Base-by-base conservation (phyloP, 1,284 basidiomycete genomes). In the Malassezia obtusa region DNA sequence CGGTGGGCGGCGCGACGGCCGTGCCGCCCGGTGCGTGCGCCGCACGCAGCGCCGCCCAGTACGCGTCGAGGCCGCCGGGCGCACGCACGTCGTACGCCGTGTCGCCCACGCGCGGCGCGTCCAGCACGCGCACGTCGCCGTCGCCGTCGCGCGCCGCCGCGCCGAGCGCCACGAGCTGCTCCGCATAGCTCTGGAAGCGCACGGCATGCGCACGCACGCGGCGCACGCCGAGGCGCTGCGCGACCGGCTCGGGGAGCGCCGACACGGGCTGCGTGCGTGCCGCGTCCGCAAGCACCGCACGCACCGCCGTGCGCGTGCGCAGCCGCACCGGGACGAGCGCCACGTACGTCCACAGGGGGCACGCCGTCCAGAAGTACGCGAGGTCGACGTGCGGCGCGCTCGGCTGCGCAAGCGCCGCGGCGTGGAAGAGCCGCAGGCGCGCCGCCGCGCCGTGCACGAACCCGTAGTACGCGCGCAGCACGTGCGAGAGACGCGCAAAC, bases 341-440 rank as follows among this genome's bases (percentile, higher is more conserved):
- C 17, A 52, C 45, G 33, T 51, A 48, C 21, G 49, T 57, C 24
- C 32, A 30, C 19, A 67, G 52, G 10, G 65, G 52, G 3, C 50
- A 57, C 17, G 61, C 49, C 24, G 63, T 59, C 60, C 62, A 63
- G 24, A 67, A 67, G 52, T 57, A 67, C 46, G 51, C 55, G 9
- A 67, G 47, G 10, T 37, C 43, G 11, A 65, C 31, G n/a, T 39
- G 35, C 9, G 25, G 26, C 1, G 31, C 24, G 11, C 14, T 15
- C 0, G 19, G 19, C 32, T 36, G 21, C 9, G 45, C 15, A 11
- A 31, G 19, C 8, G 52, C 37, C 12, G 61, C 55, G 7, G 38
- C 53, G 36, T 63, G 60, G 19, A 67, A 68, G 3, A 62, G 54
- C 37, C 52, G 57, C 38, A 68, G 58, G 5, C 64, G 57, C 10